Evolutionary conservation across 257 asterid species (phyloP).

Genomic region (Rauvolfia tetraphylla): DNA sequence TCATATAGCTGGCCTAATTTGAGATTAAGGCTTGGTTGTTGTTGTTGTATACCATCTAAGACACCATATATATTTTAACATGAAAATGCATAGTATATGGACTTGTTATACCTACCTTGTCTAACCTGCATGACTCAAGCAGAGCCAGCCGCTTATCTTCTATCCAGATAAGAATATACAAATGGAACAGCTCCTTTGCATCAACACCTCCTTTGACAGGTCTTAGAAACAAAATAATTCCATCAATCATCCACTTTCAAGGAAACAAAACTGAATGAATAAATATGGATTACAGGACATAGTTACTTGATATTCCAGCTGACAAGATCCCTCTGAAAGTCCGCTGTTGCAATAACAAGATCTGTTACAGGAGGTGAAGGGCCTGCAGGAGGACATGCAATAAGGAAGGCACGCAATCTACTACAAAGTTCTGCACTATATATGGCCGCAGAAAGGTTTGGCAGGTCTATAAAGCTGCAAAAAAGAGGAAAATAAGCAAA

Average conservation of each 20-base stretch:
- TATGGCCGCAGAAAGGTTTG: slow-evolving; percentile 52
- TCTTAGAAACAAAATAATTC: slow-evolving; percentile 23
- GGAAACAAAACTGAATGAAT: neutral
- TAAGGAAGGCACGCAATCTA: slow-evolving; percentile 53
- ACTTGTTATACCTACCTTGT: slow-evolving; percentile 14
- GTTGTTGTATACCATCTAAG: neutral
- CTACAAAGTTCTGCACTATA: slow-evolving; percentile 51
- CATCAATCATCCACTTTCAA: neutral
- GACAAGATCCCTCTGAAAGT: slow-evolving; percentile 50
- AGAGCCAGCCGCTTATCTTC: slow-evolving; percentile 47
- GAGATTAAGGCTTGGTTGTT: too few relatives aligned
- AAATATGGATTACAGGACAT: neutral
- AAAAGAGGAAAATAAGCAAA: slow-evolving; percentile 3
- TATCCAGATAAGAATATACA: slow-evolving; percentile 50
- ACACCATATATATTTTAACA: neutral
- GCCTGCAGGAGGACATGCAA: slow-evolving; percentile 54
- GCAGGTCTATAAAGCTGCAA: slow-evolving; percentile 48
- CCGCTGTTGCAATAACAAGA: slow-evolving; percentile 52
- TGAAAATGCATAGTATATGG: neutral
- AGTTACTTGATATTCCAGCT: slow-evolving; percentile 48
- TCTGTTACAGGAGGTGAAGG: slow-evolving; percentile 52
- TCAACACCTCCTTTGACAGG: slow-evolving; percentile 55
- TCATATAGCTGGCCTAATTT: too few relatives aligned
- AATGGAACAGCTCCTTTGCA: slow-evolving; percentile 52
- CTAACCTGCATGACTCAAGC: slow-evolving; percentile 49